Base-by-base conservation (phyloP, 129 eudicot species). In the Chrysanthemum seticuspe region DNA sequence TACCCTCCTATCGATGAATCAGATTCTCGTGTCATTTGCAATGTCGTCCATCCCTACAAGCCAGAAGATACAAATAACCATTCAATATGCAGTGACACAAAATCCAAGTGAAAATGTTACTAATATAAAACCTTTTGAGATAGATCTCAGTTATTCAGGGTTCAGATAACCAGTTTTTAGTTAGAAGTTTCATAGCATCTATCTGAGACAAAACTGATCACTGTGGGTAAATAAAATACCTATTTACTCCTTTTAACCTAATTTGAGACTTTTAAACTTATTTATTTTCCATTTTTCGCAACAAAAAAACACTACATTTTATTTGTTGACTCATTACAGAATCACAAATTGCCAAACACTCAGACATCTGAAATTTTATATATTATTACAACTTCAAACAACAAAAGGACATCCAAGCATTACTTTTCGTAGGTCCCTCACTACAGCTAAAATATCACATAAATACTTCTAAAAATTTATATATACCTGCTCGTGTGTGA, bases 401-500 rank as follows among this genome's bases (percentile, higher is more conserved):
- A 40, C 47, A 40, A 40, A 40, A 40, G 47, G 47, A 40, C 47
- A 40, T 53, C 16, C 18, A 3, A 53, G 19, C 12, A 31, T 34
- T 40, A 7, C 45, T 6, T 40, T 40, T 40, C 1, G 10, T 6
- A 40, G 45, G 45, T 40, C 45, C 7, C 47, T 40, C 47, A 8
- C 47, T 40, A 8, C 10, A 40, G 47, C 47, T 40, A 40, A 40
- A 40, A 40, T 40, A 6, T 40, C 10, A 7, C 10, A 40, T 40
- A 40, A 40, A 51, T 9, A 4, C 34, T n/a, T 57, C 4, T 29
- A 18, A 25, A 52, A 27, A 3, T 14, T n/a, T 18, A 57, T 48
- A 67, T 15, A 58, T 74, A 93, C 98, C 95, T 93, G 92, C 72
- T 89, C 90, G 64, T 93, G 96, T 40, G 95, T 85, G 74, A 89